A percentile compares a stretch with the other conserved stretches of the same genome.
These are phyloP conservation scores for Cymbopogon flexuosus DNA, from an alignment of 202 grass and related monocot species.

Conservation along the genomic window DNA sequence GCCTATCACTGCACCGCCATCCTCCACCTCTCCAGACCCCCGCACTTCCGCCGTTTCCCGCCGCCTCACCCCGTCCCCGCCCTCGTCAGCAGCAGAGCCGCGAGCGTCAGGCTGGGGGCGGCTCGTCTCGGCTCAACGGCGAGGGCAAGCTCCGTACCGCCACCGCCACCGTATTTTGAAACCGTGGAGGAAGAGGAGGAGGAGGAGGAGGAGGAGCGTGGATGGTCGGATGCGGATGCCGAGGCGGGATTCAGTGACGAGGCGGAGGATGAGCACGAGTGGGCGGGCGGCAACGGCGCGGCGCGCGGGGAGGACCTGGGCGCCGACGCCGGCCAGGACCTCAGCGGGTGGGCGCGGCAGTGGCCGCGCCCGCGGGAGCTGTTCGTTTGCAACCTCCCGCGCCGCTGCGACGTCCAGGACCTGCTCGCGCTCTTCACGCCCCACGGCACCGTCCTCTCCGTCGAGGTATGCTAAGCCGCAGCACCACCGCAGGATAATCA, in stretches of 20 bases:
- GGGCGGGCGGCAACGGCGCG: constrained; percentile 29
- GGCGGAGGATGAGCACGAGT: constrained; percentile 36
- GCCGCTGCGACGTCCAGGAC: constrained; percentile 45
- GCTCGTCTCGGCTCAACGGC: background rate
- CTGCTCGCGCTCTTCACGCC: constrained; percentile 57
- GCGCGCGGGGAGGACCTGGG: constrained; percentile 33
- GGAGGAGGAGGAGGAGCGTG: background rate
- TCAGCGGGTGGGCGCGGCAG: constrained; percentile 14
- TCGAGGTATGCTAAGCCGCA: constrained; percentile 37
- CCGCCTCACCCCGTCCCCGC: background rate
- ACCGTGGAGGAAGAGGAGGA: background rate
- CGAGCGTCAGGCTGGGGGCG: background rate
- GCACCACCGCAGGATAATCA: background rate
- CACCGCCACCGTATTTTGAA: background rate
- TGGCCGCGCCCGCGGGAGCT: constrained; percentile 51
- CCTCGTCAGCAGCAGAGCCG: background rate
- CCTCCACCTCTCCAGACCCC: constrained; percentile 19
- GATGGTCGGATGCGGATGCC: background rate
- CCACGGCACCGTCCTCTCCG: constrained; percentile 56
- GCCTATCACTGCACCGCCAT: background rate
- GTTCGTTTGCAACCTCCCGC: constrained; percentile 69
- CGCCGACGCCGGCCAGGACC: constrained; percentile 4
- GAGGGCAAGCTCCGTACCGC: constrained; percentile 15
- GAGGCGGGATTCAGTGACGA: background rate
- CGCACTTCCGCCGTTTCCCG: background rate